phyloP scores from a whole-genome alignment of 2,329 filamentous ascomycete genomes.

The Clarireedia homoeocarpa region DNA sequence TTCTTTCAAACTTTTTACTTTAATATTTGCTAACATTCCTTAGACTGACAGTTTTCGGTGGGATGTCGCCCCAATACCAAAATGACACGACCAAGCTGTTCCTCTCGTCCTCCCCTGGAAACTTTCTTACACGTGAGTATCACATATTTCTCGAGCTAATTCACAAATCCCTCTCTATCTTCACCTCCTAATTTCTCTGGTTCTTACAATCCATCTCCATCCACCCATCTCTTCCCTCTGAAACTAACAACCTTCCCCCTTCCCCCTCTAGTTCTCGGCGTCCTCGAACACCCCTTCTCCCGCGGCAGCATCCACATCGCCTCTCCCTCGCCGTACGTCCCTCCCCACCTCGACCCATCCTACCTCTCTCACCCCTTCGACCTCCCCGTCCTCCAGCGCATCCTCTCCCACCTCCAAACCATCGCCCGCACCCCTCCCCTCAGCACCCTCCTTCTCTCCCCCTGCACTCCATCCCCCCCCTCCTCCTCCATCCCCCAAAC shows the following conservation, averaged over 20 bases:
- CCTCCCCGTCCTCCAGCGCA: constrained; percentile 10
- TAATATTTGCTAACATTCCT: too few species aligned
- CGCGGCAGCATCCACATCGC: constrained; percentile 45
- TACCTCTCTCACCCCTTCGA: constrained; percentile 37
- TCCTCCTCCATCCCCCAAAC: neutral
- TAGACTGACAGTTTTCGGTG: too few species aligned
- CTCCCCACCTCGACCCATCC: constrained; percentile 35
- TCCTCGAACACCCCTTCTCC: constrained; percentile 43
- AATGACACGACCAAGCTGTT: too few species aligned
- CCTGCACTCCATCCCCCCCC: neutral
- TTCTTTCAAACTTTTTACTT: too few species aligned
- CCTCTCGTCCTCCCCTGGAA: too few species aligned
- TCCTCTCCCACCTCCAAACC: neutral
- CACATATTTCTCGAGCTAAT: too few species aligned
- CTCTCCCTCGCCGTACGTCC: constrained; percentile 28
- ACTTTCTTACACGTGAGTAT: too few species aligned
- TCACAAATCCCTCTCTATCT: too few species aligned
- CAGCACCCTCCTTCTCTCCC: neutral
- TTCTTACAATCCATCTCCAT: too few species aligned
- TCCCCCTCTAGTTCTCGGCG: neutral
- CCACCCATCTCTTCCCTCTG: neutral
- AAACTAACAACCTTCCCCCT: neutral
- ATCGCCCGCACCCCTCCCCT: neutral
- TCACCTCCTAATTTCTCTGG: too few species aligned
- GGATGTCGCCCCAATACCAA: too few species aligned